phyloP scores from a whole-genome alignment of 148 eudicot genomes.

The Persicaria tinctoria region DNA sequence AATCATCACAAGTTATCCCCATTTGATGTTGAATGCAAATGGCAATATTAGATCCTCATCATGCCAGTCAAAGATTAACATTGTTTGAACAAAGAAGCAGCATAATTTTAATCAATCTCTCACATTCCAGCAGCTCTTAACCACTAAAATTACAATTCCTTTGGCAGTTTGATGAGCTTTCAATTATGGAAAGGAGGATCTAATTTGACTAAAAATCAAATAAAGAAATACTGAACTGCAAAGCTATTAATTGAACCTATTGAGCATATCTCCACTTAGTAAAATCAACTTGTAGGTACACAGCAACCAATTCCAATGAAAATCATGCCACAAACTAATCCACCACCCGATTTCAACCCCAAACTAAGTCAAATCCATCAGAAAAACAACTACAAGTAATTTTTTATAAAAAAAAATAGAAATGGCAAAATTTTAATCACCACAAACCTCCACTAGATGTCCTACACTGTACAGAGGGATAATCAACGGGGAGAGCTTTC shows the following conservation, averaged over 20 bases:
- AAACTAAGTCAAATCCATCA: neutral
- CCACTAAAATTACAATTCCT: neutral
- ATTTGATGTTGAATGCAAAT: neutral
- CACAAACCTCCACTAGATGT: slow-evolving; percentile 39
- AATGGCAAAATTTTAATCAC: neutral
- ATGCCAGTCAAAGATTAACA: neutral
- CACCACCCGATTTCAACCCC: neutral
- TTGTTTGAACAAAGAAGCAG: neutral
- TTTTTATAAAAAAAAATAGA: neutral
- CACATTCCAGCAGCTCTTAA: slow-evolving; percentile 1
- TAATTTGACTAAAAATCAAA: neutral
- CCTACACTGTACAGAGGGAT: slow-evolving; percentile 26
- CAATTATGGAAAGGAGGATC: slow-evolving; percentile 1
- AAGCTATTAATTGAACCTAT: neutral
- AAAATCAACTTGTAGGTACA: neutral
- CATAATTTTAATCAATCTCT: neutral
- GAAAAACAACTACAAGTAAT: neutral
- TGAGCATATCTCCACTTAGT: neutral
- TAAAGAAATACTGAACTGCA: neutral
- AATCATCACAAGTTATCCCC: neutral
- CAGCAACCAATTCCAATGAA: neutral
- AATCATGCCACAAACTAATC: neutral
- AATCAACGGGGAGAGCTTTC: slow-evolving; percentile 47
- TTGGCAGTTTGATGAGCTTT: neutral
- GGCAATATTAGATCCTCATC: neutral